A percentile compares a stretch with the other conserved stretches of the same genome.
Evolutionary conservation across 2,329 filamentous ascomycete species (phyloP).

Genomic region (Gremmenia infestans): DNA sequence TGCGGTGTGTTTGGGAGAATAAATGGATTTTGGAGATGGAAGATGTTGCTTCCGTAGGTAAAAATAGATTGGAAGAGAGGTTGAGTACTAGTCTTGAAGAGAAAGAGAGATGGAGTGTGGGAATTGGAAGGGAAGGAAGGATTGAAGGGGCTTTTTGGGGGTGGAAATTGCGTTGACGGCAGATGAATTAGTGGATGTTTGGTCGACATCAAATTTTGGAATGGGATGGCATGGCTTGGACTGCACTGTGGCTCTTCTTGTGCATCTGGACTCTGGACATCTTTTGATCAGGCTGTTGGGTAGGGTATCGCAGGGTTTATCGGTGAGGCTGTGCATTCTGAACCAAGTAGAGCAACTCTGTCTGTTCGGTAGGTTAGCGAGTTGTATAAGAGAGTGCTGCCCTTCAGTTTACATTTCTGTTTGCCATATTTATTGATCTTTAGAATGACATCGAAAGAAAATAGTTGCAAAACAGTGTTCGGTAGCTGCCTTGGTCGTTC

Average conservation of each 20-base stretch:
- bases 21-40: neutral
- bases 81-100: neutral
- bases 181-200: no score
- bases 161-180: no score
- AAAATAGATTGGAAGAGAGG: neutral
- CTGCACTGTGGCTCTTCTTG: neutral
- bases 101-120: neutral
- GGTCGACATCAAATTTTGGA: no score
- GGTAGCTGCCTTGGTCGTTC: conserved; percentile 40
- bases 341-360: conserved; percentile 7
- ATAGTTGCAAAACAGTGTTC: neutral
- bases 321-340: conserved; percentile 14
- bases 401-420: neutral
- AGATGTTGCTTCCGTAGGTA: neutral
- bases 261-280: conserved; percentile 1
- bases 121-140: neutral
- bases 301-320: conserved; percentile 12
- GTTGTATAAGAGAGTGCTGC: neutral
- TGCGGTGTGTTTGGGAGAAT: neutral
- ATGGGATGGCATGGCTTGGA: no score
- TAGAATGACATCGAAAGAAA: neutral
- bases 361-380: conserved; percentile 1
- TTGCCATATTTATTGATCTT: neutral
- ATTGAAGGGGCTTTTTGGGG: neutral
- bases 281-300: conserved; percentile 7